These are phyloP conservation scores for Solanum etuberosum DNA, from an alignment of 257 asterid species.

Conservation along the genomic window DNA sequence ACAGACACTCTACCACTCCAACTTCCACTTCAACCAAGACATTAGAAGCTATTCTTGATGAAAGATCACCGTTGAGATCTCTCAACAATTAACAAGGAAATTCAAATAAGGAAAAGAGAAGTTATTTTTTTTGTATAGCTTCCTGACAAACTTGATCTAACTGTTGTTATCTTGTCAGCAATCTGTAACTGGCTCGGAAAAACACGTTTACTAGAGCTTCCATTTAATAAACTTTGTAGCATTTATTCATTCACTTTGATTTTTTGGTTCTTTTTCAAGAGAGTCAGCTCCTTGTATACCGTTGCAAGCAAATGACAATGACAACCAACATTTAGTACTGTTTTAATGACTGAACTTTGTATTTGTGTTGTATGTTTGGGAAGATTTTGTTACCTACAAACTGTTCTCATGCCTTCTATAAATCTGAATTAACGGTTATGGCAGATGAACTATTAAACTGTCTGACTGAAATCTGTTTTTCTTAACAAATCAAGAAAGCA, in stretches of 20 bases:
- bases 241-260: neutral
- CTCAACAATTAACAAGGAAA: slow-evolving; percentile 27
- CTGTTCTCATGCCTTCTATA: neutral
- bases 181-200: neutral
- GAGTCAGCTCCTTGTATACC: neutral
- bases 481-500: neutral
- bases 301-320: neutral
- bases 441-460: neutral
- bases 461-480: neutral
- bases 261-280: neutral
- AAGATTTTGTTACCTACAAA: neutral
- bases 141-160: neutral
- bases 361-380: neutral
- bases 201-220: neutral
- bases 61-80: slow-evolving; percentile 61
- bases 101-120: neutral
- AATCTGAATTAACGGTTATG: neutral
- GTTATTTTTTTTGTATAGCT: slow-evolving; percentile 4
- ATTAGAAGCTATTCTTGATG: slow-evolving; percentile 39
- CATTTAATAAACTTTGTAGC: neutral
- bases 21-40: slow-evolving; percentile 40
- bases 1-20: slow-evolving; percentile 20
- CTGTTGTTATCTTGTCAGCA: neutral
- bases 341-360: neutral
- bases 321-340: neutral